Percentiles rank a stretch among this genome's conserved stretches.
These are phyloP conservation scores for Nakazawaea wyomingensis DNA, from an alignment of 805 yeast genomes.

Conservation along the genomic window DNA sequence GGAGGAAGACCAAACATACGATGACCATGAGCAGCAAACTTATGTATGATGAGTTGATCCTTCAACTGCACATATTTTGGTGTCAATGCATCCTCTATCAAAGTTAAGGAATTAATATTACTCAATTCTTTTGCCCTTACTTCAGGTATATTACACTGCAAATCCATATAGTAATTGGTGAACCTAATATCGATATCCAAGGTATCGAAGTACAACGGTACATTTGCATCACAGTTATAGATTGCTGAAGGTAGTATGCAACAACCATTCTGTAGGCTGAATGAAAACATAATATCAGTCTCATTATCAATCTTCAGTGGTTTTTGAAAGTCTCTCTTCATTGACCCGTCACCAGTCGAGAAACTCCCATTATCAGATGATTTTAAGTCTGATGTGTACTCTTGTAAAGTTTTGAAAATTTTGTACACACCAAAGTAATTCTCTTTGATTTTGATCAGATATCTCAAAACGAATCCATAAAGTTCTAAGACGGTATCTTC, in stretches of 20 bases:
- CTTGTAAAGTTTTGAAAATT: slow-evolving; percentile 85
- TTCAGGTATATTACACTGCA: slow-evolving; percentile 71
- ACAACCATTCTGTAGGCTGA: slow-evolving; percentile 65
- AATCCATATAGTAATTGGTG: slow-evolving; percentile 89
- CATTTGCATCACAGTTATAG: slow-evolving; percentile 57
- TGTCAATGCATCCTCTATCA: slow-evolving; percentile 22
- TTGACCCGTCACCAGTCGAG: slow-evolving; percentile 2
- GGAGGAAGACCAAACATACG: slow-evolving; percentile 94
- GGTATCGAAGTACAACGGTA: slow-evolving; percentile 57
- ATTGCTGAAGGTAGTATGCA: slow-evolving; percentile 68
- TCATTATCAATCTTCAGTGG: slow-evolving; percentile 57
- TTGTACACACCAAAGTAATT: slow-evolving; percentile 86
- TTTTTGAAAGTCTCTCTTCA: slow-evolving; percentile 18
- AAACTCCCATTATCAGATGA: slow-evolving; percentile 10
- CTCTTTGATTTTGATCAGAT: slow-evolving; percentile 69
- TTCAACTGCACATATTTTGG: slow-evolving; percentile 13
- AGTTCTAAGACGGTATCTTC: slow-evolving; percentile 62
- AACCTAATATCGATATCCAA: slow-evolving; percentile 79
- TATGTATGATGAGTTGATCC: slow-evolving; percentile 52
- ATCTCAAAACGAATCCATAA: slow-evolving; percentile 76
- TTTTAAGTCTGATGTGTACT: slow-evolving; percentile 42
- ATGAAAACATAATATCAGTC: slow-evolving; percentile 68
- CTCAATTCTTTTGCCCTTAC: slow-evolving; percentile 30
- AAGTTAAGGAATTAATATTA: slow-evolving; percentile 17
- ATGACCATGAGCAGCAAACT: slow-evolving; percentile 72